Base-by-base conservation (phyloP, 106 monocot species). In the Chionographis japonica region DNA sequence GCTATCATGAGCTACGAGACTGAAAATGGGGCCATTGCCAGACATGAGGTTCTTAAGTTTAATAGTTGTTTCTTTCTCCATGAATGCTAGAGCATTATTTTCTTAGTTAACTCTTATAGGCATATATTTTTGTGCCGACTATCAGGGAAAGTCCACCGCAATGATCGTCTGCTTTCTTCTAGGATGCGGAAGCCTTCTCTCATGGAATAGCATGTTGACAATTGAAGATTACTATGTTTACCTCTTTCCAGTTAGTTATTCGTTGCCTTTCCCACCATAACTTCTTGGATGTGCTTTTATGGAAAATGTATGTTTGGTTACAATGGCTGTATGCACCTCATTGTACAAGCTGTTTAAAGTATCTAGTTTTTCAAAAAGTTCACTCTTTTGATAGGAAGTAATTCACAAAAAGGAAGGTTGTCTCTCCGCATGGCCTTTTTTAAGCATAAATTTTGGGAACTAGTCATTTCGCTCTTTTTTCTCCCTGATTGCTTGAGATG, bases 161-260 rank as follows among this genome's bases (percentile, higher is more conserved):
- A 80, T 66, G 74, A 13, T 75, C 11, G 65, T 75, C 12, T 80
- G 80, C 65, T 80, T 74, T 70, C 20, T 80, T 60, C 65, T 91
- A 4, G 91, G 91, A 77, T 82, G 71, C 75, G 91, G 91, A 42
- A 79, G 62, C 38, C 91, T 91, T 60, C 79, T 91, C 37, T 8
- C 84, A 65, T 91, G 81, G 79, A 87, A 87, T 56, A 91, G 87
- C 73, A 91, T 91, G 87, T 46, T 91, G 41, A 87, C 84, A 2
- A 75, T 91, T 57, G 87, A 84, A 82, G 91, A 91, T 77, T 91
- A 91, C 66, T 91, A 91, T 66, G 56, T 43, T 41, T 72, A 72
- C 56, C 72, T 90, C 27, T 90, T 90, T 37, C 78, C 72, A 3
- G 75, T 67, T 63, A 19, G 40, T 58, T 39, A 15, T 12, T 43